Conservation (phyloP, 192 early-diverging fungal species). For the Lunasporangiospora selenospora region DNA sequence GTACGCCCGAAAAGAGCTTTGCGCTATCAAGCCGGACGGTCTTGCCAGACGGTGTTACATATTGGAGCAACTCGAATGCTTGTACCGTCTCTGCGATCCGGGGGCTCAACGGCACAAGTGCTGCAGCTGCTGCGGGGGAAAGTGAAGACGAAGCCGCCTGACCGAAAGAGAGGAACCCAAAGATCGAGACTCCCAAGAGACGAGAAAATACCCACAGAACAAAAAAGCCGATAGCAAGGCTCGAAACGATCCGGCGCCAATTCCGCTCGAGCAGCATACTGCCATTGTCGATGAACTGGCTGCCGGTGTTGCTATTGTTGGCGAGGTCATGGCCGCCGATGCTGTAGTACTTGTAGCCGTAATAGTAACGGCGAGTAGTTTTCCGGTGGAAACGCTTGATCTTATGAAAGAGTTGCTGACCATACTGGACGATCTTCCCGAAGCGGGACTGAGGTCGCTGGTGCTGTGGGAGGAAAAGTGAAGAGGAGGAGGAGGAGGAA, state of each 20-base stretch:
- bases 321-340: too few species aligned
- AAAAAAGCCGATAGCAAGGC: slow-evolving; percentile 8
- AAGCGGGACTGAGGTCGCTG: slow-evolving; percentile 5
- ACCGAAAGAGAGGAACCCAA: too few species aligned
- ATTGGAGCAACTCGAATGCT: slow-evolving; percentile 26
- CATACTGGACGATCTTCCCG: slow-evolving; percentile 6
- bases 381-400: slow-evolving; percentile 31
- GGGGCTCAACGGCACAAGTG: slow-evolving; percentile 13
- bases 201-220: slow-evolving; percentile 7
- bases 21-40: slow-evolving; percentile 24
- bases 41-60: slow-evolving; percentile 20
- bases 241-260: slow-evolving; percentile 17
- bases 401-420: slow-evolving; percentile 18
- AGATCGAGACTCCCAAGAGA: too few species aligned
- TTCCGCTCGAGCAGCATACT: slow-evolving; percentile 33
- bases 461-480: slow-evolving; percentile 7
- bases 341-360: too few species aligned
- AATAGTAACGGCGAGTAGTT: slow-evolving; percentile 31
- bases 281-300: too few species aligned
- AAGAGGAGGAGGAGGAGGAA: slow-evolving; percentile 5
- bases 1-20: slow-evolving; percentile 38
- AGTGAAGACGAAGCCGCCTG: neutral
- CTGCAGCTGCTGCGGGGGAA: slow-evolving; percentile 5
- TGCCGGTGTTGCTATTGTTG: too few species aligned
- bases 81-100: slow-evolving; percentile 38